These are phyloP conservation scores for Pisolithus microcarpus DNA, from an alignment of 768 basidiomycete species.

Conservation along the genomic window DNA sequence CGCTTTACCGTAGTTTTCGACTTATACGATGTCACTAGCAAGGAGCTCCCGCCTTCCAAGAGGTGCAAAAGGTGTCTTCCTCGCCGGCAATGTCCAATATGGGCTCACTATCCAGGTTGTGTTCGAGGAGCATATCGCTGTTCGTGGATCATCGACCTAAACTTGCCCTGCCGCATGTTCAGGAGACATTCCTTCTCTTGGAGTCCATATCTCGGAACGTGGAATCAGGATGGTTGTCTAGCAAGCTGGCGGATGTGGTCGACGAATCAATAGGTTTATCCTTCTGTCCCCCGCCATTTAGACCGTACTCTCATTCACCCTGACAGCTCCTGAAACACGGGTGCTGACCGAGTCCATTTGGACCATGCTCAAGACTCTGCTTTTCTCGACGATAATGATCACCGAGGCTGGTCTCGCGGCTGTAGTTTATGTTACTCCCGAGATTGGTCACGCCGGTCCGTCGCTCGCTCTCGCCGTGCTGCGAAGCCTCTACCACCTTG, in stretches of 20 bases:
- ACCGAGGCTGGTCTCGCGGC: constrained; percentile 53
- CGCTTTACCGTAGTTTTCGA: background rate
- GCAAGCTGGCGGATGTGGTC: constrained; percentile 23
- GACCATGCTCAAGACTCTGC: constrained; percentile 62
- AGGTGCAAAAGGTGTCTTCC: constrained; percentile 27
- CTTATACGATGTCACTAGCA: constrained; percentile 16
- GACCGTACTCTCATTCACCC: background rate
- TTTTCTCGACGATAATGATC: constrained; percentile 71
- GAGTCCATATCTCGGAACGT: constrained; percentile 35
- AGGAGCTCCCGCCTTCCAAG: constrained; percentile 29
- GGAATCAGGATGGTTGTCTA: constrained; percentile 44
- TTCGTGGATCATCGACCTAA: constrained; percentile 30
- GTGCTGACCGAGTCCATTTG: constrained; percentile 48
- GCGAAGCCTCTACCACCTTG: constrained; percentile 54
- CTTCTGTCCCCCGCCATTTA: constrained; percentile 23
- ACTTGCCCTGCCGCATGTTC: constrained; percentile 20
- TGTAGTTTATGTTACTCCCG: constrained; percentile 45
- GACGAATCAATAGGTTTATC: constrained; percentile 26
- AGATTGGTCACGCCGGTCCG: constrained; percentile 31
- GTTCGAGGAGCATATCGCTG: constrained; percentile 26
- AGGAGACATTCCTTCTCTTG: constrained; percentile 21
- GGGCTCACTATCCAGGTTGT: constrained; percentile 35
- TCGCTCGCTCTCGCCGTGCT: constrained; percentile 50
- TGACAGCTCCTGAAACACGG: constrained; percentile 37
- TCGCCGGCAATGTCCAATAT: constrained; percentile 33